Evolutionary conservation across 2,329 filamentous ascomycete species (phyloP).

Genomic region (Aspergillus bombycis): DNA sequence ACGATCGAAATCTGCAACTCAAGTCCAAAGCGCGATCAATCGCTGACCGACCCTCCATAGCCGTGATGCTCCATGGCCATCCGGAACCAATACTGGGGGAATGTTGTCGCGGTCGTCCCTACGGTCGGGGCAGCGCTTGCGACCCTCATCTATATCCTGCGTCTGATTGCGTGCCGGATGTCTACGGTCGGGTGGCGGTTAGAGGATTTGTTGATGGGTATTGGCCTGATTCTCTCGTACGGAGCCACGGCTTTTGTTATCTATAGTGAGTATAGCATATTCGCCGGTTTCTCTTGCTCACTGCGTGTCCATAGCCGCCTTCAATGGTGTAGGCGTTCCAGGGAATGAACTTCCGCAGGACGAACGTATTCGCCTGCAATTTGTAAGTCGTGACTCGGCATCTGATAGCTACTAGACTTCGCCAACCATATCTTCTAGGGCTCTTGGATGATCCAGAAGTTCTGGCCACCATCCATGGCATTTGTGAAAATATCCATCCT

Average conservation of each 20-base stretch:
- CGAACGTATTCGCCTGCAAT: slow-evolving; percentile 1
- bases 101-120: slow-evolving; percentile 15
- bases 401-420: background rate
- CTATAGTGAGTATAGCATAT: slow-evolving; percentile 8
- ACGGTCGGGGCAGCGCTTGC: slow-evolving; percentile 10
- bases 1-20: background rate
- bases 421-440: slow-evolving; percentile 6
- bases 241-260: slow-evolving; percentile 14
- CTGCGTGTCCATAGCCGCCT: slow-evolving; percentile 9
- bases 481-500: slow-evolving; percentile 26
- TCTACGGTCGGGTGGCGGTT: slow-evolving; percentile 2
- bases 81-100: slow-evolving; percentile 15
- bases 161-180: slow-evolving; percentile 10
- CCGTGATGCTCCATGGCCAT: slow-evolving; percentile 5
- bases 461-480: slow-evolving; percentile 20
- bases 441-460: slow-evolving; percentile 25
- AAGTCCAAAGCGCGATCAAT: background rate
- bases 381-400: background rate
- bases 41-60: background rate
- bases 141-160: slow-evolving; percentile 11
- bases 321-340: slow-evolving; percentile 16
- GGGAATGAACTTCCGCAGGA: background rate
- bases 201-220: slow-evolving; percentile 16
- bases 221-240: slow-evolving; percentile 16
- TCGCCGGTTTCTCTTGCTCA: background rate